These are phyloP conservation scores for Hysterangium stoloniferum DNA, from an alignment of 768 basidiomycete species.

Conservation along the genomic window DNA sequence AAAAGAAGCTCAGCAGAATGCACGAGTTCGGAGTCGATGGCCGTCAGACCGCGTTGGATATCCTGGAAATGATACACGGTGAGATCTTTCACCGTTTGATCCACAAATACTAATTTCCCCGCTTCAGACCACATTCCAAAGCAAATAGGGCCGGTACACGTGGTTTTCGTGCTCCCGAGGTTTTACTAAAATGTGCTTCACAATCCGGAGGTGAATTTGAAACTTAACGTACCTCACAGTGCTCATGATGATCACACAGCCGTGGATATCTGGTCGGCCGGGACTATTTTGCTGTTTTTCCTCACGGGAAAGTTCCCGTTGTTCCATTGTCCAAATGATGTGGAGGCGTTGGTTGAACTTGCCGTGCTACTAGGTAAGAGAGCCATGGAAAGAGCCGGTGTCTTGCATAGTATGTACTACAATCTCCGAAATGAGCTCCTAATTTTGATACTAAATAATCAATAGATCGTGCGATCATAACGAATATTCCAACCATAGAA, in stretches of 20 bases:
- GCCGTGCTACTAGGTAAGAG: conserved; percentile 76
- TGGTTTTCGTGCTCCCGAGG: conserved; percentile 96
- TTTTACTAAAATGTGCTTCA: conserved; percentile 86
- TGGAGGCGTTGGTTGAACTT: conserved; percentile 94
- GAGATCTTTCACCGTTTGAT: conserved; percentile 11
- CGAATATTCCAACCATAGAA: conserved; percentile 80
- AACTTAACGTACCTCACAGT: neutral
- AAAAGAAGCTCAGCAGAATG: conserved; percentile 51
- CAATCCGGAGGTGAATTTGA: conserved; percentile 75
- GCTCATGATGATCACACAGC: conserved; percentile 39
- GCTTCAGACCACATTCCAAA: conserved; percentile 64
- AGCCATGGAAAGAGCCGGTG: conserved; percentile 78
- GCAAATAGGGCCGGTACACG: conserved; percentile 96
- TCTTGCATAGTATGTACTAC: conserved; percentile 70
- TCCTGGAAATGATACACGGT: conserved; percentile 69
- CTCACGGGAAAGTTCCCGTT: conserved; percentile 88
- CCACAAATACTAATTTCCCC: neutral
- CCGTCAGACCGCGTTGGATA: conserved; percentile 71
- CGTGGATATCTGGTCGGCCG: conserved; percentile 94
- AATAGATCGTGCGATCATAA: conserved; percentile 78
- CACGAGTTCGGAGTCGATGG: conserved; percentile 28
- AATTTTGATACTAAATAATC: neutral
- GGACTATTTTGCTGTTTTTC: conserved; percentile 89
- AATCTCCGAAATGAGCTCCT: neutral
- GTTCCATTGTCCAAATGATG: conserved; percentile 89